Percentiles rank a stretch among this genome's conserved stretches.
Conservation (phyloP, 2,329 filamentous ascomycete species). For the Ophiosphaerella korrae region DNA sequence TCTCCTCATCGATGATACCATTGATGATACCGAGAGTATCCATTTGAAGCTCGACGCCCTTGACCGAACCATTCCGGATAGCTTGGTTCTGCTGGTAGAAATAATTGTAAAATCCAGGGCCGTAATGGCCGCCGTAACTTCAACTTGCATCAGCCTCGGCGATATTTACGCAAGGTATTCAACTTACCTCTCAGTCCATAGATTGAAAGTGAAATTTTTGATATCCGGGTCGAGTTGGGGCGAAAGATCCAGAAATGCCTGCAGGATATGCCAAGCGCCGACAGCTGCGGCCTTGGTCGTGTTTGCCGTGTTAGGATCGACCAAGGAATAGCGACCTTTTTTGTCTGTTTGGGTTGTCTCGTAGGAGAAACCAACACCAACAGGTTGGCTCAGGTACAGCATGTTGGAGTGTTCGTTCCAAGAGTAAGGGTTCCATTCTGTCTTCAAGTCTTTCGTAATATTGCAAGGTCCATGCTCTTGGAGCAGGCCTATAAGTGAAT, state of each 20-base stretch:
- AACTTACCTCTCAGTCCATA: slow-evolving; percentile 52
- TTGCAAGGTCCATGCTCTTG: slow-evolving; percentile 44
- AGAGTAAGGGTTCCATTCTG: slow-evolving; percentile 44
- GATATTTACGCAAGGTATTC: not conserved
- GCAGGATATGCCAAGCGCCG: slow-evolving; percentile 45
- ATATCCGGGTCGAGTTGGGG: slow-evolving; percentile 56
- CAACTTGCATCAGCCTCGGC: not conserved
- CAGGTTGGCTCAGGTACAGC: slow-evolving; percentile 48
- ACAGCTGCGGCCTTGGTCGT: slow-evolving; percentile 43
- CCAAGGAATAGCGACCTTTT: slow-evolving; percentile 37
- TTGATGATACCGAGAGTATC: slow-evolving; percentile 62
- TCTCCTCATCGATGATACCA: slow-evolving; percentile 58
- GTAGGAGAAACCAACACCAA: slow-evolving; percentile 50
- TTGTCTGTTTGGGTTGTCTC: slow-evolving; percentile 33
- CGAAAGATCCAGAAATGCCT: slow-evolving; percentile 42
- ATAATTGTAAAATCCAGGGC: slow-evolving; percentile 60
- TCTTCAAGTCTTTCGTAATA: slow-evolving; percentile 45
- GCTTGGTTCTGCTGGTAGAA: slow-evolving; percentile 62
- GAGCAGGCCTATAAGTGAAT: slow-evolving; percentile 62
- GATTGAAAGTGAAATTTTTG: slow-evolving; percentile 57
- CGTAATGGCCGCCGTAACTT: slow-evolving; percentile 54
- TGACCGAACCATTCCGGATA: slow-evolving; percentile 54
- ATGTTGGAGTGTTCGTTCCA: slow-evolving; percentile 49
- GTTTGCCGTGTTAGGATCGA: slow-evolving; percentile 36
- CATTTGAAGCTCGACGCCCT: slow-evolving; percentile 58